phyloP scores from a whole-genome alignment of 495 filamentous ascomycete genomes.

The Hyaloscypha hepaticicola region DNA sequence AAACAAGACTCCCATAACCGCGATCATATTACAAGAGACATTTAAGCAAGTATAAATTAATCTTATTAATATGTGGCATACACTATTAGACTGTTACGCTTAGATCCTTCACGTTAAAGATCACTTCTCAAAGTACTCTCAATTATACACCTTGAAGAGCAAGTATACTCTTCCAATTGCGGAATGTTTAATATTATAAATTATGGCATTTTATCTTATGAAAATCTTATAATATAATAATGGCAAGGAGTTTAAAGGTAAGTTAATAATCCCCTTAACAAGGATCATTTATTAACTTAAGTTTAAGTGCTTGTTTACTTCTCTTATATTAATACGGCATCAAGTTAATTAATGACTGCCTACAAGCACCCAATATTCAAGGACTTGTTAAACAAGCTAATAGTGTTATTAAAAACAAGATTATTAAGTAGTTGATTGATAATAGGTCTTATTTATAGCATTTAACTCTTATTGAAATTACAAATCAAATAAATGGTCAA shows the following conservation, averaged over 20 bases:
- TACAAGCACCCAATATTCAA: conserved; percentile 10
- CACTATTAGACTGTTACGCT: background rate
- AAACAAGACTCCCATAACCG: background rate
- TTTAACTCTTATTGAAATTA: too few relatives aligned
- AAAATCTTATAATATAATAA: conserved; percentile 25
- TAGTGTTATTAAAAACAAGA: conserved; percentile 11
- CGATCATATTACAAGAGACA: background rate
- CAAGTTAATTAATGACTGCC: conserved; percentile 10
- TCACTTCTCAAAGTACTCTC: conserved; percentile 22
- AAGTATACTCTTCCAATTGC: conserved; percentile 10
- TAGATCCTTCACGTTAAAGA: conserved; percentile 7
- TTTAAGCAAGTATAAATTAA: background rate
- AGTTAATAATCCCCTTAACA: too few relatives aligned
- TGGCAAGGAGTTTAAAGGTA: conserved; percentile 22
- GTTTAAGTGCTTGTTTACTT: background rate
- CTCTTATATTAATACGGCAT: conserved; percentile 14
- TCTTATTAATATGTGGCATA: background rate
- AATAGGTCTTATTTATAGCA: background rate
- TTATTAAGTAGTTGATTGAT: background rate
- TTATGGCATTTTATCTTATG: conserved; percentile 11
- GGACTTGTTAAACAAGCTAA: conserved; percentile 20
- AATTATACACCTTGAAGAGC: conserved; percentile 1
- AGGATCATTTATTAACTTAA: too few relatives aligned
- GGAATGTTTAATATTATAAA: background rate
- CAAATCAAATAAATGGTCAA: too few relatives aligned